phyloP scores from a whole-genome alignment of 1,284 basidiomycete species.

The Sutorius eximius region DNA sequence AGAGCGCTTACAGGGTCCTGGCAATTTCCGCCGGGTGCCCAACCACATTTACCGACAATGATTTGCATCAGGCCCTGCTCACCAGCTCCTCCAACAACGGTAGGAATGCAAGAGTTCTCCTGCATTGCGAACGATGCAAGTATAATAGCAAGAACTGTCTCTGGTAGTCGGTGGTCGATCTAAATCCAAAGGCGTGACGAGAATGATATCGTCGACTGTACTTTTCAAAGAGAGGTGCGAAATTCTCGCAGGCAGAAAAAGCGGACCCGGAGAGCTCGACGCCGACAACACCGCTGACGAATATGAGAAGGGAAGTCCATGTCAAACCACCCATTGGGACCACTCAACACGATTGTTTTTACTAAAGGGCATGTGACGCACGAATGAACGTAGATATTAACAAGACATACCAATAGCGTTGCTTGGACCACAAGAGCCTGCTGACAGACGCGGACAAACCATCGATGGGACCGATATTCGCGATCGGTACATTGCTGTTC shows the following conservation, averaged over 20 bases:
- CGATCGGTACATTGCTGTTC: neutral
- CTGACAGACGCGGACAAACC: slow-evolving; percentile 21
- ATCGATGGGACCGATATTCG: neutral
- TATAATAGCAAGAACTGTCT: slow-evolving; percentile 53
- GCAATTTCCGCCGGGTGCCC: slow-evolving; percentile 65
- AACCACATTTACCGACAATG: slow-evolving; percentile 74
- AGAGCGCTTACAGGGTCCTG: slow-evolving; percentile 49
- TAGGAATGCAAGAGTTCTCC: slow-evolving; percentile 71
- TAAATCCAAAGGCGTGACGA: neutral
- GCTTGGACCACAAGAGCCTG: slow-evolving; percentile 22
- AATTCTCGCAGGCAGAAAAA: slow-evolving; percentile 63
- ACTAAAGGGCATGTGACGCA: slow-evolving; percentile 35
- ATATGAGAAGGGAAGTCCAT: slow-evolving; percentile 65
- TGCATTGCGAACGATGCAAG: slow-evolving; percentile 86
- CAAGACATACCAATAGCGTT: slow-evolving; percentile 48
- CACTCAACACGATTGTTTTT: slow-evolving; percentile 47
- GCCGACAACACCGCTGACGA: slow-evolving; percentile 52
- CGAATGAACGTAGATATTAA: neutral
- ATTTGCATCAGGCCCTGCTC: slow-evolving; percentile 89
- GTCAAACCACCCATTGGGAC: slow-evolving; percentile 77
- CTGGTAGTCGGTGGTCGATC: neutral
- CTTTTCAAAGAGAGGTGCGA: slow-evolving; percentile 59
- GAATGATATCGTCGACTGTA: slow-evolving; percentile 53
- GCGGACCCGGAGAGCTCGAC: slow-evolving; percentile 55
- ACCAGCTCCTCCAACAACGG: slow-evolving; percentile 72